These are phyloP conservation scores for Cyclotella cryptica DNA, from an alignment of 108 stramenopile species.

Conservation along the genomic window DNA sequence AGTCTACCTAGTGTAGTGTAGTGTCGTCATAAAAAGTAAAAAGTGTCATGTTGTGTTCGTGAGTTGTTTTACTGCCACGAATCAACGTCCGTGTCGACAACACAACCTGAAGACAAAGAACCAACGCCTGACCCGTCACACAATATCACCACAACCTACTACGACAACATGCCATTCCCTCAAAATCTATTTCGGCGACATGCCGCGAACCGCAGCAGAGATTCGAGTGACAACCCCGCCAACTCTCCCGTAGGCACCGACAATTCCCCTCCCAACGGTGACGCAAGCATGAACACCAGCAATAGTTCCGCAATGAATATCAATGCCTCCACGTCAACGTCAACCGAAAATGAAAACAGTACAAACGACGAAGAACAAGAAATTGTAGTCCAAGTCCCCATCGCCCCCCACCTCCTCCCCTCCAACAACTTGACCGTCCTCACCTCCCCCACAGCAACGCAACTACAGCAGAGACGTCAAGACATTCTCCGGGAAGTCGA, in stretches of 20 bases:
- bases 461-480: constrained; percentile 24
- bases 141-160: neutral
- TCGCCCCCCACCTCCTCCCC: constrained; percentile 2
- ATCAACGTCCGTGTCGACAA: no score
- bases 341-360: no score
- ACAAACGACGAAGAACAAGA: constrained; percentile 29
- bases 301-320: neutral
- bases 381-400: constrained; percentile 41
- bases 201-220: neutral
- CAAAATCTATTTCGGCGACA: constrained; percentile 14
- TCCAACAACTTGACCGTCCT: neutral
- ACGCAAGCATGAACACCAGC: neutral
- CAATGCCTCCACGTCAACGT: neutral
- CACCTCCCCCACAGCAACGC: constrained; percentile 8
- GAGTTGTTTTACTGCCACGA: no score
- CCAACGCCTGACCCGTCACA: no score
- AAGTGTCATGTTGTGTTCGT: no score
- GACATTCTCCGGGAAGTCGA: constrained; percentile 46
- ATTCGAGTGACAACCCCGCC: constrained; percentile 1
- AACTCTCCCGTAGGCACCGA: neutral
- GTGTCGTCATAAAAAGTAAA: no score
- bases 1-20: no score
- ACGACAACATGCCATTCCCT: neutral
- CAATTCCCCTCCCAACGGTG: neutral
- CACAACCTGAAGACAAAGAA: no score